Conservation (phyloP, 345 rosid genomes). For the Bruguiera gymnorhiza region DNA sequence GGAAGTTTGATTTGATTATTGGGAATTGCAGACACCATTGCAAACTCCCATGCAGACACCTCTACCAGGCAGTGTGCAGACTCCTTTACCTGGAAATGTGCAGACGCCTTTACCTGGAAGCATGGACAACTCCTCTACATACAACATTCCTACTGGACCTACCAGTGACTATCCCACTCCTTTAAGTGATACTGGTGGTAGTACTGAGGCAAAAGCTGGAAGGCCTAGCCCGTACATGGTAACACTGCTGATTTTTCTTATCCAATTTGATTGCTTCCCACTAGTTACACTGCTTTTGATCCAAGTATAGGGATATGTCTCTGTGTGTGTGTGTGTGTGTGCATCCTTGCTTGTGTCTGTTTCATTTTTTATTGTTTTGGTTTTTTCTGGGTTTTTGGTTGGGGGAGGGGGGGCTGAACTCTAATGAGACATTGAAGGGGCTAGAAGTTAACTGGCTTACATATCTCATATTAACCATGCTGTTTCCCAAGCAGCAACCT, state of each 20-base stretch:
- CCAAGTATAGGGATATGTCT: too few relatives aligned
- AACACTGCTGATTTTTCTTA: constrained; percentile 1
- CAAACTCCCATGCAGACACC: constrained; percentile 85
- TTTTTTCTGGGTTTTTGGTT: not conserved
- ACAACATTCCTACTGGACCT: constrained; percentile 84
- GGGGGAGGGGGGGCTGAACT: not conserved
- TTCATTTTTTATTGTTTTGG: not conserved
- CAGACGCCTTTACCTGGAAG: constrained; percentile 36
- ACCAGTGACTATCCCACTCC: constrained; percentile 83
- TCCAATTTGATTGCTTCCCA: too few relatives aligned
- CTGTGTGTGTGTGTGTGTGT: not conserved
- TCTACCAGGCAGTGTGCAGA: constrained; percentile 14
- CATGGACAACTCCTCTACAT: constrained; percentile 65
- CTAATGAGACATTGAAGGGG: not conserved
- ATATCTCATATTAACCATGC: not conserved
- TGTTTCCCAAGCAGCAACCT: constrained; percentile 51
- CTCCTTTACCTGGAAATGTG: not conserved
- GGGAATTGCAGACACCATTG: constrained; percentile 67
- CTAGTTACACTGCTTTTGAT: not conserved
- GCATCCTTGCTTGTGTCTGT: not conserved
- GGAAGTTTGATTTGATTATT: constrained; percentile 2
- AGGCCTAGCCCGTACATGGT: constrained; percentile 88
- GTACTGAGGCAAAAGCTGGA: constrained; percentile 58
- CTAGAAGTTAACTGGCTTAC: not conserved
- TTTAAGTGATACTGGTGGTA: constrained; percentile 53